phyloP scores from a whole-genome alignment of 495 filamentous ascomycete genomes.

The Daldinia caldariorum region DNA sequence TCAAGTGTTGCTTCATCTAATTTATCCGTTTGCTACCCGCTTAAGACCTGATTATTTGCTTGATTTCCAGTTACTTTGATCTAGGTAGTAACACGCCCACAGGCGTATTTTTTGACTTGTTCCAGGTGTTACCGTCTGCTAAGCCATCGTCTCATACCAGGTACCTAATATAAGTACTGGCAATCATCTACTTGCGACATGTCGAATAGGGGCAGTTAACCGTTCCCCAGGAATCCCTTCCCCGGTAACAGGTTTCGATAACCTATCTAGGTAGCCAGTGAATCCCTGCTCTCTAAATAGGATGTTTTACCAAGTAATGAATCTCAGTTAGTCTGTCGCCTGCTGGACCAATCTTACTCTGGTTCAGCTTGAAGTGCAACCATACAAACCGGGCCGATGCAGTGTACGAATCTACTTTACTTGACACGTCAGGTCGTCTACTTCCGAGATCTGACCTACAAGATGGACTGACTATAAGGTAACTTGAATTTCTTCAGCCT shows the following conservation, averaged over 20 bases:
- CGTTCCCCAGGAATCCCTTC: not conserved
- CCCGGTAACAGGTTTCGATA: not conserved
- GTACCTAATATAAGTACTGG: too few species aligned
- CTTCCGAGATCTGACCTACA: not conserved
- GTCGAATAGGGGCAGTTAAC: slow-evolving; percentile 10
- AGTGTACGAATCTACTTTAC: slow-evolving; percentile 21
- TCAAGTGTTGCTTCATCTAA: slow-evolving; percentile 28
- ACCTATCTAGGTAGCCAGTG: slow-evolving; percentile 12
- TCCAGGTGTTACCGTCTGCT: slow-evolving; percentile 32
- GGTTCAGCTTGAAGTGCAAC: slow-evolving; percentile 20
- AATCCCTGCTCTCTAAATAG: slow-evolving; percentile 18
- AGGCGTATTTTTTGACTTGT: slow-evolving; percentile 17
- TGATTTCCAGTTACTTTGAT: slow-evolving; percentile 9
- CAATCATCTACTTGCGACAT: slow-evolving; percentile 34
- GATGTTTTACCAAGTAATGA: slow-evolving; percentile 31
- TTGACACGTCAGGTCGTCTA: slow-evolving; percentile 5
- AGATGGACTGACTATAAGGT: slow-evolving; percentile 4
- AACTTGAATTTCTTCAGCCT: slow-evolving; percentile 24
- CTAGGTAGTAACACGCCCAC: slow-evolving; percentile 13
- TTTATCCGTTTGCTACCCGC: slow-evolving; percentile 34
- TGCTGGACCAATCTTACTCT: slow-evolving; percentile 7
- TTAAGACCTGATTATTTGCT: slow-evolving; percentile 8
- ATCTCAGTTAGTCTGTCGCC: slow-evolving; percentile 16
- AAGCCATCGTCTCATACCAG: slow-evolving; percentile 30
- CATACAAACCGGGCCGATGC: slow-evolving; percentile 31